Evolutionary conservation across 148 eudicot species (phyloP), one percentile per base, ranked within the genome.

Genomic region (Persicaria tinctoria): DNA sequence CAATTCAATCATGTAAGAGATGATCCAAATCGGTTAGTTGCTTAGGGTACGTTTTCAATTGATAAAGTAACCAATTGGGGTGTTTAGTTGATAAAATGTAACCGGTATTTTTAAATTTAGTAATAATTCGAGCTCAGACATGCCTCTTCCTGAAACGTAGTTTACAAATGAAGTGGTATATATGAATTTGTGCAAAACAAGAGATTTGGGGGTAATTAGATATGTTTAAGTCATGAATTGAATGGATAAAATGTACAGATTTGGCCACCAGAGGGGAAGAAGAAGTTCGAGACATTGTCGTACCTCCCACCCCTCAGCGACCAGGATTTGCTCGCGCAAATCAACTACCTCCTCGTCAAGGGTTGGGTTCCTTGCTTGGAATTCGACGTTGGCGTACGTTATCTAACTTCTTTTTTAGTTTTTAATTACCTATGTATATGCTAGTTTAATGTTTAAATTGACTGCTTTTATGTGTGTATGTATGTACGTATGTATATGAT

Each of bases 191-290:
- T 23, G 27, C 27, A 23, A 23, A 23, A 23, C 27, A 23, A 23
- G 27, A 23, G 27, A 23, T 23, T 23, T 23, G 27, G 27, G 27
- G 27, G 27, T 23, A 23, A 23, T 23, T 23, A 23, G 27, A 23
- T 3, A 32, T 32, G 41, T 2, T 32, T 32, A 32, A 32, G 2
- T 32, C 41, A 2, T 32, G 41, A 32, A 32, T 1, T 32, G 41
- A 32, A 32, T 32, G 41, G 41, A 32, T 2, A 0, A 23, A 23
- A 32, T 32, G 0, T 32, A 2, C 41, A 32, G 93, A 90, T 89
- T 64, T 90, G 94, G 91, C 91, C 91, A n/a, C 91, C 94, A 64
- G 27, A 46, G 0, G 84, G 83, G 0, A 1, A 64, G 84, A 85
- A 83, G 56, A 50, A 50, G 9, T 50, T 50, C 9, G 9, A 50